Base-by-base conservation (phyloP, 495 filamentous ascomycete species). In the Schizothecium vesticola region DNA sequence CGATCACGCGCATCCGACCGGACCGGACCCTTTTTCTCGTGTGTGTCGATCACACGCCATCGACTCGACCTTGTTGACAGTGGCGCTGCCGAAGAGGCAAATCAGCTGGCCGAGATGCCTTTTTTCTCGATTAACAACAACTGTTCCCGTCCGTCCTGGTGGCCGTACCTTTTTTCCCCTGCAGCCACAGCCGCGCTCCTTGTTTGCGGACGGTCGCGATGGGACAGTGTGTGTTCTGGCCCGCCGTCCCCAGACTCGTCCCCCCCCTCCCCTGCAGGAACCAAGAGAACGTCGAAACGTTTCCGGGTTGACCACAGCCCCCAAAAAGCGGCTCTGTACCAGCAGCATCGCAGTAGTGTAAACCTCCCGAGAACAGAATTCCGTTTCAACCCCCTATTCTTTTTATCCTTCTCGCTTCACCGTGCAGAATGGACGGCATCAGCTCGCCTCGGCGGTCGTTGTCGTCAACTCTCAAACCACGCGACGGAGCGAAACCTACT, bases 1-100 rank as follows among this genome's bases (percentile, higher is more conserved):
- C 19, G 43, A 51, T 51, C 43, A 51, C 43, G 43, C 43, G n/a
- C 43, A 51, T 16, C 43, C 43, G 16, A 51, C 19, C 43, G 43
- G 43, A 51, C 43, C 43, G 43, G 43, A 51, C 43, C 43, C 43
- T 51, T 51, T 51, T 19, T 65, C 16, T 19, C 3, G 33, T 43
- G 36, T 31, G 51, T 67, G 59, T 62, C 60, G 55, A 63, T 63
- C 64, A 58, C 64, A 59, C n/a, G 24, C 22, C 16, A 12, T 33
- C 36, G 36, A 43, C 36, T 43, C 36, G 36, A 51, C 19, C 6
- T n/a, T 51, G 43, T 51, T 51, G 43, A 51, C 43, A 51, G 63
- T 69, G 63, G 63, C 63, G 68, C 58, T 31, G 21, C 59, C 21
- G 43, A 55, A 11, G 43, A 36, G 36, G 62, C 62, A 61, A 67